phyloP scores from a whole-genome alignment of 192 early-diverging fungal species.

The Coemansia sp. region DNA sequence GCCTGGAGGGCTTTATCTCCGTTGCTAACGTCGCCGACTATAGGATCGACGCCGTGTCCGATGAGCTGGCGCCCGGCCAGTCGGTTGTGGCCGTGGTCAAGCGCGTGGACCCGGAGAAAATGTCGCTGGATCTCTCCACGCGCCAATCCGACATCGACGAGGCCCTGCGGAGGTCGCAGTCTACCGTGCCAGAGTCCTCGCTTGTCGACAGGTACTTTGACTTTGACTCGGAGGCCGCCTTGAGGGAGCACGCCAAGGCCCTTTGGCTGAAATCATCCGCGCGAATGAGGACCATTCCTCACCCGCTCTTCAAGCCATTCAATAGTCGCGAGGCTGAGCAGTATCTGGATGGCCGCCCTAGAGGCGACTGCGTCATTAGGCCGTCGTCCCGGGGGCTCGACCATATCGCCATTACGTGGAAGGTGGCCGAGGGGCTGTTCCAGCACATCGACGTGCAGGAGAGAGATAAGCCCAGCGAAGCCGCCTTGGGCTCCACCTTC shows the following conservation, averaged over 20 bases:
- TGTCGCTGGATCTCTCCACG: conserved; percentile 73
- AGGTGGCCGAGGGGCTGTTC: conserved; percentile 80
- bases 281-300: conserved; percentile 67
- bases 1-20: conserved; percentile 82
- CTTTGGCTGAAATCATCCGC: conserved; percentile 31
- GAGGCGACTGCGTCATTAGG: conserved; percentile 82
- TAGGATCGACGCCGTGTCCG: conserved; percentile 57
- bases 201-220: conserved; percentile 64
- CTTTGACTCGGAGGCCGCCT: conserved; percentile 42
- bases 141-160: conserved; percentile 59
- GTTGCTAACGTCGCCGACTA: conserved; percentile 60
- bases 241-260: conserved; percentile 43
- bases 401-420: conserved; percentile 92
- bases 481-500: conserved; percentile 66
- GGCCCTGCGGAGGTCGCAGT: conserved; percentile 39
- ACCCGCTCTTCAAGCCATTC: conserved; percentile 80
- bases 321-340: conserved; percentile 70
- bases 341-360: conserved; percentile 62
- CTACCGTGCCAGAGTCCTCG: conserved; percentile 27
- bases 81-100: conserved; percentile 74
- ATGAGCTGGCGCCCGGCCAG: conserved; percentile 66
- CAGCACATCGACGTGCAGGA: conserved; percentile 75
- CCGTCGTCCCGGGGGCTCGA: conserved; percentile 86
- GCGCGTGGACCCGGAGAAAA: conserved; percentile 72
- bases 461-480: conserved; percentile 64